These are phyloP conservation scores for Fusarium sp. DNA, from an alignment of 2,329 filamentous ascomycete species.

Conservation along the genomic window DNA sequence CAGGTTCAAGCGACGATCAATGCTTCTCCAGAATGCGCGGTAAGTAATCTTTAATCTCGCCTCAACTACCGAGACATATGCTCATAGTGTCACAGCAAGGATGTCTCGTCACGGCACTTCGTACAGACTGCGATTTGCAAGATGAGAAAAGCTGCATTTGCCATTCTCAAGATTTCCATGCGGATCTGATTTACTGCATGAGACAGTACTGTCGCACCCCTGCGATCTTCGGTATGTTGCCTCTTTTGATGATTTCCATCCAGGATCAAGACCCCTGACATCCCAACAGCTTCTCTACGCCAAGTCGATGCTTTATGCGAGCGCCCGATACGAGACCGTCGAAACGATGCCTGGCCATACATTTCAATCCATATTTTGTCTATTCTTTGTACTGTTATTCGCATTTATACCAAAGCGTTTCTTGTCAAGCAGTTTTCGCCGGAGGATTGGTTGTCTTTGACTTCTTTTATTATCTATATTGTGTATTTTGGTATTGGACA, in stretches of 20 bases:
- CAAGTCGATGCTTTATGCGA: slow-evolving; percentile 7
- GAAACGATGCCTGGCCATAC: slow-evolving; percentile 16
- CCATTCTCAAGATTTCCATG: neutral
- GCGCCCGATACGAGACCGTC: slow-evolving; percentile 12
- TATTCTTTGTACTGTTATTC: slow-evolving; percentile 9
- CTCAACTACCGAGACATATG: neutral
- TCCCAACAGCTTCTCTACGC: neutral
- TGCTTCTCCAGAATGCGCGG: neutral
- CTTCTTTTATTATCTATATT: slow-evolving; percentile 2
- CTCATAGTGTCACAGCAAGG: neutral
- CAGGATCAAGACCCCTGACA: neutral
- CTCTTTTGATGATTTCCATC: neutral
- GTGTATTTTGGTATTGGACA: slow-evolving; percentile 20
- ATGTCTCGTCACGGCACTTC: neutral
- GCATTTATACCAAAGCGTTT: slow-evolving; percentile 15
- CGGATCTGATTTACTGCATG: neutral
- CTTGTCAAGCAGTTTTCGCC: slow-evolving; percentile 12
- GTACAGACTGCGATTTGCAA: neutral
- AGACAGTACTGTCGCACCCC: neutral
- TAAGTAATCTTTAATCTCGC: neutral
- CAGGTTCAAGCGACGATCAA: neutral
- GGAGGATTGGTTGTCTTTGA: slow-evolving; percentile 5
- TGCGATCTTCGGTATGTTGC: slow-evolving; percentile 1
- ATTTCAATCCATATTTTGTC: slow-evolving; percentile 13
- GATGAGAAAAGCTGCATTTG: slow-evolving; percentile 4